Conservation (phyloP, 495 filamentous ascomycete genomes). For the Hapsidospora chrysogenum region DNA sequence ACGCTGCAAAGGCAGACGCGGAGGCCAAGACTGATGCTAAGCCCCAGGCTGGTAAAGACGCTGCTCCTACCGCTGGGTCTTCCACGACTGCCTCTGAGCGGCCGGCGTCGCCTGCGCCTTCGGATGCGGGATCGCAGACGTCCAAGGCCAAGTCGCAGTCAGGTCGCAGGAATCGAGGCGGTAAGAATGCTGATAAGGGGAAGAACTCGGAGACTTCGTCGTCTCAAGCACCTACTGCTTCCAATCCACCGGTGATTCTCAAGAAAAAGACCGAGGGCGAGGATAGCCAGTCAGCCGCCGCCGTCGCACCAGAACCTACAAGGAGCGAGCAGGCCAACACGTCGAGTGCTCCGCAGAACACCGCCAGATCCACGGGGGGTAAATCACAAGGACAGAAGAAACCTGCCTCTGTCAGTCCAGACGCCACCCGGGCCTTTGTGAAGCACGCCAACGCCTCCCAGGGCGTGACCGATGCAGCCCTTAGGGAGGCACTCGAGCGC, state of each 20-base stretch:
- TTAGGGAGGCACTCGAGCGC: conserved; percentile 50
- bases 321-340: conserved; percentile 1
- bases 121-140: neutral
- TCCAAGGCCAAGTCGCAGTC: conserved; percentile 10
- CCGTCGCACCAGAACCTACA: conserved; percentile 4
- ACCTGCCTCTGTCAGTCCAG: conserved; percentile 16
- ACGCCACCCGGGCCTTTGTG: conserved; percentile 69
- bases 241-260: conserved; percentile 19
- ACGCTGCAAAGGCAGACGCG: conserved; percentile 32
- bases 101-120: conserved; percentile 7
- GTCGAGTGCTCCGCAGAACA: conserved; percentile 7
- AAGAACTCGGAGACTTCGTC: neutral
- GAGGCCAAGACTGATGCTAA: conserved; percentile 17
- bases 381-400: conserved; percentile 11
- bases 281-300: conserved; percentile 8
- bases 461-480: conserved; percentile 65
- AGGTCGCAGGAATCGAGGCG: conserved; percentile 11
- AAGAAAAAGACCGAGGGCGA: conserved; percentile 19
- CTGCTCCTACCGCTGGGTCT: conserved; percentile 12
- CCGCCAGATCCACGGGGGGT: conserved; percentile 7
- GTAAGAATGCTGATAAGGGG: conserved; percentile 8
- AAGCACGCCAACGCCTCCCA: conserved; percentile 88
- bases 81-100: conserved; percentile 16
- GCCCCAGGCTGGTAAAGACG: conserved; percentile 16
- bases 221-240: conserved; percentile 2